Base-by-base conservation (phyloP, 140 eudicot species). In the Ambrosia hybrid region DNA sequence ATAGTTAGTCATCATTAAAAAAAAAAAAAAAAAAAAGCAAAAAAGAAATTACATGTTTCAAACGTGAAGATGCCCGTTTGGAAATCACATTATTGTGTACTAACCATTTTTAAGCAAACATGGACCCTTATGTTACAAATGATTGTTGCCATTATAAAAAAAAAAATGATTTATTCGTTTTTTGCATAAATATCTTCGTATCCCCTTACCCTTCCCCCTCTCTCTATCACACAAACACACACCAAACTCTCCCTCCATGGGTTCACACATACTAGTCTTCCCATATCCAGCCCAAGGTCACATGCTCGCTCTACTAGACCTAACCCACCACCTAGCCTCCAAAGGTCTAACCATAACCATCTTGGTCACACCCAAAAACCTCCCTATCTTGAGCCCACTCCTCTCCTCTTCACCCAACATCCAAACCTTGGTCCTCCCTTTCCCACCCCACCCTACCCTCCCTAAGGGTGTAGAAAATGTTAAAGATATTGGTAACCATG, bases 361-460 rank as follows among this genome's bases (percentile, higher is more conserved):
- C 41, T 10, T 92, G 48, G 86, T 89, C 86, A 92, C 98, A 13
- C 95, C 95, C 79, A 85, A 82, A 34, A 92, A 92, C 83, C 95
- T 87, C 68, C 87, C 92, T 8, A 73, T 83, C 30, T 61, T 92
- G 13, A 14, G 46, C 45, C 90, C 91, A 10, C 85, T 92, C 14
- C 86, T 92, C 79, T 63, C 92, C 0, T 55, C 85, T n/a, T 84
- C 79, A 67, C 84, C 91, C 5, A 82, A 88, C 14, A 82, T 92
- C 77, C 65, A 21, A 83, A 26, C 71, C 95, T 78, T 89, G 0
- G 72, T 89, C 46, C 33, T 89, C 55, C 87, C 96, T 5, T 85
- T 92, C 46, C 98, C 95, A 11, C 46, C 57, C 37, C 88, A 89
- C 57, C 95, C 88, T 0, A 58, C 81, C 5, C 76, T 92, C 45